Percentiles rank a stretch among this genome's conserved stretches.
phyloP scores from a whole-genome alignment of 2,329 filamentous ascomycete genomes.

The Didymellaceae sp. region DNA sequence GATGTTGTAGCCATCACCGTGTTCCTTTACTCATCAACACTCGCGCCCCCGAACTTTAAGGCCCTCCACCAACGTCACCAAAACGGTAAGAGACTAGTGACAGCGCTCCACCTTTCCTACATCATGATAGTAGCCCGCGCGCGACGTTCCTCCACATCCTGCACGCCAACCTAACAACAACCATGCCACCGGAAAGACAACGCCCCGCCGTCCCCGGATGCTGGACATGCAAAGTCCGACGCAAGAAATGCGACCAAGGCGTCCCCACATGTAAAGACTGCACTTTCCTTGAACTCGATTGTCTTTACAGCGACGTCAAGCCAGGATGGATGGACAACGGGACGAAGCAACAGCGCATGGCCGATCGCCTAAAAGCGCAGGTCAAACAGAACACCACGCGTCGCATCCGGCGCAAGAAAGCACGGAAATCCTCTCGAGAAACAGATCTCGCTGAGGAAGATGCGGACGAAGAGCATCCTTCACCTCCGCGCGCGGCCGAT shows the following conservation, averaged over 20 bases:
- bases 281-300: slow-evolving; percentile 62
- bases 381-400: slow-evolving; percentile 62
- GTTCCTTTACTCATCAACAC: too few relatives aligned
- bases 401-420: slow-evolving; percentile 36
- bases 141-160: neutral
- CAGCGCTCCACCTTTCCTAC: too few relatives aligned
- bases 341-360: slow-evolving; percentile 56
- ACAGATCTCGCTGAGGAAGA: neutral
- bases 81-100: too few relatives aligned
- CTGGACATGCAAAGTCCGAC: slow-evolving; percentile 67
- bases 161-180: neutral
- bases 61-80: too few relatives aligned
- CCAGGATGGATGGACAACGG: slow-evolving; percentile 41
- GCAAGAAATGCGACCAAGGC: slow-evolving; percentile 67
- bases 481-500: too few relatives aligned
- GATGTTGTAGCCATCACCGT: too few relatives aligned
- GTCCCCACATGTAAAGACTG: slow-evolving; percentile 61
- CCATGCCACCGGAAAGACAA: neutral
- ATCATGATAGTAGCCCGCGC: too few relatives aligned
- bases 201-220: slow-evolving; percentile 50
- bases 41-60: too few relatives aligned
- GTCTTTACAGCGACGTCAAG: slow-evolving; percentile 59
- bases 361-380: slow-evolving; percentile 62
- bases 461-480: neutral
- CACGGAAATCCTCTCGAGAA: neutral